phyloP scores from a whole-genome alignment of 106 monocot genomes.

The Dendrobium huoshanense region DNA sequence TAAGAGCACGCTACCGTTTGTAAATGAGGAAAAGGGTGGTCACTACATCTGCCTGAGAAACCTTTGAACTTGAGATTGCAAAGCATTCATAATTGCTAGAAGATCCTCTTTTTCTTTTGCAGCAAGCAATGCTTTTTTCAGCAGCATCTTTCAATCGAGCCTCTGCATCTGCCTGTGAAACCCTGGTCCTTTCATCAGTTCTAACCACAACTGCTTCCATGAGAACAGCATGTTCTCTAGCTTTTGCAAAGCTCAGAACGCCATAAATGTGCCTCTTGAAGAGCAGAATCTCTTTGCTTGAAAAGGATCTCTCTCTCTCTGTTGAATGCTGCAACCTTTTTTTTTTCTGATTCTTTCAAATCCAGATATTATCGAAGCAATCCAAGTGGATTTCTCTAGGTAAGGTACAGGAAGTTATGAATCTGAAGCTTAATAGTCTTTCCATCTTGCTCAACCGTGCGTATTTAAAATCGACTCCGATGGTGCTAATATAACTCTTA shows the following conservation, averaged over 20 bases:
- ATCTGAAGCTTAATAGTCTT: too few species aligned
- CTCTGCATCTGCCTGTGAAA: slow-evolving; percentile 61
- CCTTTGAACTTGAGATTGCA: slow-evolving; percentile 89
- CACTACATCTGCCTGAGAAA: neutral
- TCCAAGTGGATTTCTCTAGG: neutral
- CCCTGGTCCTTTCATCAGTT: slow-evolving; percentile 85
- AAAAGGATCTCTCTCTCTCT: slow-evolving; percentile 57
- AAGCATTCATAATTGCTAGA: slow-evolving; percentile 46
- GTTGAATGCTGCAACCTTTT: slow-evolving; percentile 18
- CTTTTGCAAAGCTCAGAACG: slow-evolving; percentile 89
- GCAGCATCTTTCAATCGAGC: slow-evolving; percentile 50
- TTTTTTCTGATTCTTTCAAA: slow-evolving; percentile 66
- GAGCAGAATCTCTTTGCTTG: slow-evolving; percentile 70
- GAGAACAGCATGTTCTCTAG: slow-evolving; percentile 79
- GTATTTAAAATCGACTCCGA: too few species aligned
- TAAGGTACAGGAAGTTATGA: neutral
- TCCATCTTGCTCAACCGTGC: too few species aligned
- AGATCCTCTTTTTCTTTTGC: slow-evolving; percentile 90
- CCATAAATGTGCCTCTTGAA: slow-evolving; percentile 88
- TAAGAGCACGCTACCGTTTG: too few species aligned
- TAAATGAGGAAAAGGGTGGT: too few species aligned
- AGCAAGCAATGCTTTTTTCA: slow-evolving; percentile 44
- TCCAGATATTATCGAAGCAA: neutral
- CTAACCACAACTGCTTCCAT: slow-evolving; percentile 82
- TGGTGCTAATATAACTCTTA: too few species aligned